These are phyloP conservation scores for Boletus coccyginus DNA, from an alignment of 768 basidiomycete genomes.

Conservation along the genomic window DNA sequence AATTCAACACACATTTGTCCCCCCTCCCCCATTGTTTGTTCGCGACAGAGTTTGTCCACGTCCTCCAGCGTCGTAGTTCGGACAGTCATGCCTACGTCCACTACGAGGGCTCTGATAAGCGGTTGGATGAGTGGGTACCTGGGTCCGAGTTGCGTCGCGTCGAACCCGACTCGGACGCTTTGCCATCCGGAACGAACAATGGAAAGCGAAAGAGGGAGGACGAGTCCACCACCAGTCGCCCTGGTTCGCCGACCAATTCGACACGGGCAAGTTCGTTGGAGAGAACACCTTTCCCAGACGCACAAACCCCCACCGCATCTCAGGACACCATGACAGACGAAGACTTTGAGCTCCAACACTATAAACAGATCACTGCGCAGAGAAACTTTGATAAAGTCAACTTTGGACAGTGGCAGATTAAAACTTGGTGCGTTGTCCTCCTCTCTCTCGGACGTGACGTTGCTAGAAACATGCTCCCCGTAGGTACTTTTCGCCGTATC, in stretches of 20 bases:
- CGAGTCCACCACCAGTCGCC: slow-evolving; percentile 13
- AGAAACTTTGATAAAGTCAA: slow-evolving; percentile 86
- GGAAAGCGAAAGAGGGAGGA: slow-evolving; percentile 33
- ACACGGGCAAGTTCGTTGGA: slow-evolving; percentile 25
- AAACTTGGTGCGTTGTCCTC: slow-evolving; percentile 67
- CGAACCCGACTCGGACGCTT: slow-evolving; percentile 25
- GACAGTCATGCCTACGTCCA: slow-evolving; percentile 64
- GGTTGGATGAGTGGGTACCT: slow-evolving; percentile 72
- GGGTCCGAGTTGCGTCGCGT: slow-evolving; percentile 36
- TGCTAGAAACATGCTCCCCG: not conserved
- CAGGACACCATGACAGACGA: slow-evolving; percentile 57
- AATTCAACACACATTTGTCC: not conserved
- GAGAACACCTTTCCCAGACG: slow-evolving; percentile 3
- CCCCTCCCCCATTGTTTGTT: slow-evolving; percentile 1
- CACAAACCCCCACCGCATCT: slow-evolving; percentile 10
- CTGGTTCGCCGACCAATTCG: slow-evolving; percentile 18
- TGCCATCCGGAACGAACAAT: slow-evolving; percentile 24
- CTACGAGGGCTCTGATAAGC: slow-evolving; percentile 66
- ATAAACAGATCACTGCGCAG: slow-evolving; percentile 63
- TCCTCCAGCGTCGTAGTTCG: slow-evolving; percentile 46
- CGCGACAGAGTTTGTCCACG: slow-evolving; percentile 42
- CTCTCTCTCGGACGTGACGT: not conserved
- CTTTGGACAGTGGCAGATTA: slow-evolving; percentile 84
- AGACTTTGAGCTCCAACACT: slow-evolving; percentile 65
- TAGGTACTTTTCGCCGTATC: slow-evolving; percentile 96